Conservation (phyloP, 2,329 filamentous ascomycete species). For the Claviceps sp. region DNA sequence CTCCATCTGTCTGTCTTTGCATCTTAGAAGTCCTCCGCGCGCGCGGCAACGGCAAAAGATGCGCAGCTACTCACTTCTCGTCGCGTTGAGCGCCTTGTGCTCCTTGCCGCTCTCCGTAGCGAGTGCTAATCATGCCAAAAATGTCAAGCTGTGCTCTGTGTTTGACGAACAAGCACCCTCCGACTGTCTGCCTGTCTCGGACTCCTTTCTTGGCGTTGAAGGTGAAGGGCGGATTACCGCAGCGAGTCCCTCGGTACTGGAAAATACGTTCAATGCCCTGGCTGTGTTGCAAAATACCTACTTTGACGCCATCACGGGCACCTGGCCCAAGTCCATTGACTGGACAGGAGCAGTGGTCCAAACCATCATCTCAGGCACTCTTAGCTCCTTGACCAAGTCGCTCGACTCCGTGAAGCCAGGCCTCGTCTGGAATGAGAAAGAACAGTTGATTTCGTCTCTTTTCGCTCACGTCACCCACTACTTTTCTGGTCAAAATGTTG, state of each 20-base stretch:
- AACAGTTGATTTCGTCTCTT: constrained; percentile 72
- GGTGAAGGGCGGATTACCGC: background rate
- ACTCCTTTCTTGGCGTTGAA: background rate
- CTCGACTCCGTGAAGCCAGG: constrained; percentile 25
- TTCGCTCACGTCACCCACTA: constrained; percentile 65
- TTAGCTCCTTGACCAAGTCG: constrained; percentile 56
- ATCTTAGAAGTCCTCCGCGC: background rate
- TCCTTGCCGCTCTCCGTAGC: background rate
- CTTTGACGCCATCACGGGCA: constrained; percentile 64
- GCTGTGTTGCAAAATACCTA: constrained; percentile 64
- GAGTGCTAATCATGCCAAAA: background rate
- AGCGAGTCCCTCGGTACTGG: constrained; percentile 19
- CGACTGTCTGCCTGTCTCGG: constrained; percentile 1
- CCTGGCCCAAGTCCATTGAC: constrained; percentile 77
- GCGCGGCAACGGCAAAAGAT: background rate
- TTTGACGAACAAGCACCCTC: background rate
- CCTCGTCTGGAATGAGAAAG: constrained; percentile 37
- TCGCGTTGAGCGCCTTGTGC: background rate
- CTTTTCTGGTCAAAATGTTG: constrained; percentile 77
- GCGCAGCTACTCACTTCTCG: background rate
- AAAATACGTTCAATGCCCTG: constrained; percentile 49
- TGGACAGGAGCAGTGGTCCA: constrained; percentile 83
- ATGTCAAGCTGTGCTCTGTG: constrained; percentile 1
- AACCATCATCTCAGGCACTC: constrained; percentile 62
- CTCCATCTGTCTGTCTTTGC: background rate